Conservation (phyloP, 352 stramenopile species). For the Globisporangium iwayamae region DNA sequence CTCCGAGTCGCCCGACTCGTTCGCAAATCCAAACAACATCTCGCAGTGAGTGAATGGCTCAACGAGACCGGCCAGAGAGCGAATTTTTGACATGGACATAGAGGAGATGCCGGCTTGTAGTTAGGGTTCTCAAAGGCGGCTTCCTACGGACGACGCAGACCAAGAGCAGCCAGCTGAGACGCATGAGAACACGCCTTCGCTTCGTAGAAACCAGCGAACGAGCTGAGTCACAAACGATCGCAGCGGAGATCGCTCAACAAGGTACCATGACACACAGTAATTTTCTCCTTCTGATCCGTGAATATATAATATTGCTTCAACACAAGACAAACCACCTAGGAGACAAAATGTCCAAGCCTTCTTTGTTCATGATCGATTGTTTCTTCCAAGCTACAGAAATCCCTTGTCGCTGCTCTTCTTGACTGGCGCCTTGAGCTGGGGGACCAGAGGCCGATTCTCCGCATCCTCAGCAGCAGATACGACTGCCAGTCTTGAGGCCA, state of each 20-base stretch:
- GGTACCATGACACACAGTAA: slow-evolving; percentile 4
- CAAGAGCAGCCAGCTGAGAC: no score
- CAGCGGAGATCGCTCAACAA: not conserved
- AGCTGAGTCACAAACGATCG: not conserved
- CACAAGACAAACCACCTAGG: not conserved
- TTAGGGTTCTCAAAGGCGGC: not conserved
- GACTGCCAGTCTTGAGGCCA: slow-evolving; percentile 13
- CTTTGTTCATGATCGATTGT: not conserved
- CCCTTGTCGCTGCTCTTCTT: slow-evolving; percentile 21
- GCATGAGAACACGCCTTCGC: not conserved
- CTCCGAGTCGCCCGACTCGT: slow-evolving; percentile 55
- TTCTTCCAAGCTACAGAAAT: slow-evolving; percentile 27
- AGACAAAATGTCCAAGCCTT: not conserved
- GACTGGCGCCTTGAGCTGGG: slow-evolving; percentile 19
- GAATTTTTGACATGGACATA: slow-evolving; percentile 17
- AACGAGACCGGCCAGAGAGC: not conserved
- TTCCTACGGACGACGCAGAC: not conserved
- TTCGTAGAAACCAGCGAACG: not conserved
- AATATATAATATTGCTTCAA: slow-evolving; percentile 19
- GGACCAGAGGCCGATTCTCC: slow-evolving; percentile 13
- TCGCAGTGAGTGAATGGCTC: slow-evolving; percentile 27
- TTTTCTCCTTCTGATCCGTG: slow-evolving; percentile 8
- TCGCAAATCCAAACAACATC: slow-evolving; percentile 73
- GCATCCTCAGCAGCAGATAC: slow-evolving; percentile 1
- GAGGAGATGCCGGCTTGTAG: not conserved